Evolutionary conservation across 1,284 basidiomycete species (phyloP).

Genomic region (Cutaneotrichosporon sp.): DNA sequence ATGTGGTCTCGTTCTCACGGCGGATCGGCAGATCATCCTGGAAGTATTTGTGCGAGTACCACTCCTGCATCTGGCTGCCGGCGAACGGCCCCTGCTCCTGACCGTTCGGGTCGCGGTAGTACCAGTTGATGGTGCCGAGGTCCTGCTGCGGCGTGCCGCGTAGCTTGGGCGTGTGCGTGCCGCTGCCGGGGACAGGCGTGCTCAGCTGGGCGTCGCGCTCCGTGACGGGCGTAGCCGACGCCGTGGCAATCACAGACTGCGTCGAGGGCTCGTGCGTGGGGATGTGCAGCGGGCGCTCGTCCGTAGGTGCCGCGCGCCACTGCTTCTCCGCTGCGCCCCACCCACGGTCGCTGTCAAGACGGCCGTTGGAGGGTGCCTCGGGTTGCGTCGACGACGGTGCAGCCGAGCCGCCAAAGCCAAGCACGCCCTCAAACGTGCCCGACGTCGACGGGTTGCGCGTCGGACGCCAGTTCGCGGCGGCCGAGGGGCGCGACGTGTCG

Average conservation of each 20-base stretch:
- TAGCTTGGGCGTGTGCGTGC: slow-evolving; percentile 8
- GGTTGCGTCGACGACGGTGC: neutral
- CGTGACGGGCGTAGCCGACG: slow-evolving; percentile 36
- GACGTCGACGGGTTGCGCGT: slow-evolving; percentile 26
- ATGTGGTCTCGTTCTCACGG: slow-evolving; percentile 52
- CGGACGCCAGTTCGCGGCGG: slow-evolving; percentile 40
- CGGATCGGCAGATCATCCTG: slow-evolving; percentile 77
- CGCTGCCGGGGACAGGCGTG: slow-evolving; percentile 11
- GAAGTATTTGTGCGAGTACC: slow-evolving; percentile 91
- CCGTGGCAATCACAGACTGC: slow-evolving; percentile 33
- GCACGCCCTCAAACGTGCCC: slow-evolving; percentile 46
- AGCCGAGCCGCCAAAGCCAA: slow-evolving; percentile 34
- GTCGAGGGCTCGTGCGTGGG: slow-evolving; percentile 15
- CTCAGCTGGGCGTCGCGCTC: slow-evolving; percentile 37
- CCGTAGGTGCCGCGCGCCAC: slow-evolving; percentile 24
- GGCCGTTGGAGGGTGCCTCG: slow-evolving; percentile 18
- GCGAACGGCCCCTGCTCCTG: slow-evolving; percentile 92
- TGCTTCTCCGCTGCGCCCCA: slow-evolving; percentile 44
- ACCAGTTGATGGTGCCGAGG: slow-evolving; percentile 74
- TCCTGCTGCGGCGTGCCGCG: slow-evolving; percentile 48
- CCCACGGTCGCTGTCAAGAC: slow-evolving; percentile 24
- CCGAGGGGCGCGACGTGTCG: slow-evolving; percentile 11
- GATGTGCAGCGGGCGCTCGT: slow-evolving; percentile 4
- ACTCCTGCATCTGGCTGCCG: slow-evolving; percentile 89
- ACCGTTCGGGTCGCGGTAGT: slow-evolving; percentile 84